Conservation (phyloP, 345 rosid species). For the Ceriops decandra region DNA sequence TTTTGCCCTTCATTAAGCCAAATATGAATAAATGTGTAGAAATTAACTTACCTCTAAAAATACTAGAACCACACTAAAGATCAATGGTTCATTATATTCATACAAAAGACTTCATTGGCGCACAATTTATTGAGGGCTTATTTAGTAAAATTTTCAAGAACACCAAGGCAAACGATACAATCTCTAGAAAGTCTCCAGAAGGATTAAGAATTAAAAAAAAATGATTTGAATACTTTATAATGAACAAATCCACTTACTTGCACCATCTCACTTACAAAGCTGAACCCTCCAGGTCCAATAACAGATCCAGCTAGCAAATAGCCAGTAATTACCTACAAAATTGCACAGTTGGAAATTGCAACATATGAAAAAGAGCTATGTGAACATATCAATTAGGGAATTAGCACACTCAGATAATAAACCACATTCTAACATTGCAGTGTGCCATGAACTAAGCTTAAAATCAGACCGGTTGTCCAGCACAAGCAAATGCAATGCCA, state of each 20-base stretch:
- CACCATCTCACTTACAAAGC: conserved; percentile 94
- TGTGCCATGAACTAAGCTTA: conserved; percentile 17
- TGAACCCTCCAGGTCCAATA: conserved; percentile 94
- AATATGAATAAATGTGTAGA: no score
- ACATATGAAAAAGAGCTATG: conserved; percentile 6
- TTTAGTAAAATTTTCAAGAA: neutral
- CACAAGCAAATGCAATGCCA: conserved; percentile 98
- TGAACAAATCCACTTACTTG: conserved; percentile 57
- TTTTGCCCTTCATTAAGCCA: no score
- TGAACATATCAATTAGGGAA: neutral
- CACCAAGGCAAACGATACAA: neutral
- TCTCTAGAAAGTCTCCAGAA: neutral
- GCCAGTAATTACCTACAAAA: conserved; percentile 86
- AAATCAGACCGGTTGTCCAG: conserved; percentile 91
- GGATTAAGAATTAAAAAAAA: neutral
- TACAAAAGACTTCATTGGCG: no score
- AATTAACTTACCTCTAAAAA: no score
- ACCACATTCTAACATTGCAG: conserved; percentile 19
- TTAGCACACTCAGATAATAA: conserved; percentile 12
- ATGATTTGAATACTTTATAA: neutral
- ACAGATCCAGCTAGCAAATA: conserved; percentile 86
- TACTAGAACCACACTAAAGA: no score
- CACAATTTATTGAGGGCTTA: neutral
- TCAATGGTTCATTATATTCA: no score
- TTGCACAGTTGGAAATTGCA: conserved; percentile 1